Base-by-base conservation (phyloP, 2,329 filamentous ascomycete genomes). In the Neofusicoccum cordaticola region DNA sequence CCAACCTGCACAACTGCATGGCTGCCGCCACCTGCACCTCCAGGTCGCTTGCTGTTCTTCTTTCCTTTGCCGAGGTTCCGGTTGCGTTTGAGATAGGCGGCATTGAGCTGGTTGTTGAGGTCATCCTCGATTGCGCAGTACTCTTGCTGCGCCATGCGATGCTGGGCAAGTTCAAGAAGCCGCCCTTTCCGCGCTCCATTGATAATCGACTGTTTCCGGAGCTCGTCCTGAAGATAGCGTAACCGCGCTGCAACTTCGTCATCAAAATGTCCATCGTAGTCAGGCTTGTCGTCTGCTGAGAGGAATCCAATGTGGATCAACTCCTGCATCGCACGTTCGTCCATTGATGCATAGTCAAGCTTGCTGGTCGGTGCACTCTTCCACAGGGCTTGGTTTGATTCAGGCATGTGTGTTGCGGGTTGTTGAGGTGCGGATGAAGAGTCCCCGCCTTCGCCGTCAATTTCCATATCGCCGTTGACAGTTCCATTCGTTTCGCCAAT, bases 101-200 rank as follows among this genome's bases (percentile, higher is more conserved):
- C 90, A 74, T 98, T 93, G 47, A 98, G 93, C 75, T 98, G 95
- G 47, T 89, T 88, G 81, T 99, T 95, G 22, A 99, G 88, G 75
- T 99, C 95, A 75, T 99, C 95, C 58, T 96, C 89, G 71, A 99
- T 99, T 64, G 93, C 97, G 76, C 90, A 90, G 81, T 97, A 99
- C 76, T 99, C 95, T 74, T 99, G 95, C 79, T 95, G 89, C 0
- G 95, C 95, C 87, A 99, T 94, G 69, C 92, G 89, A 75, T 97
- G 93, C 71, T 93, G 90, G 7, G 95, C 92, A 34, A 97, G 84
- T 42, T 97, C 93, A 1, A 92, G 88, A 11, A 99, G 83, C 2
- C 93, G 87, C 6, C 92, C 85, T 78, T 98, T 98, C 67, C 93
- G 90, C 4, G 94, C 92, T 44, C 93, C 94, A 75, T 99, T 99